Percentiles rank a stretch among this genome's conserved stretches.
Conservation (phyloP, 2,329 filamentous ascomycete species). For the Aspergillus oerlinghausenensis region DNA sequence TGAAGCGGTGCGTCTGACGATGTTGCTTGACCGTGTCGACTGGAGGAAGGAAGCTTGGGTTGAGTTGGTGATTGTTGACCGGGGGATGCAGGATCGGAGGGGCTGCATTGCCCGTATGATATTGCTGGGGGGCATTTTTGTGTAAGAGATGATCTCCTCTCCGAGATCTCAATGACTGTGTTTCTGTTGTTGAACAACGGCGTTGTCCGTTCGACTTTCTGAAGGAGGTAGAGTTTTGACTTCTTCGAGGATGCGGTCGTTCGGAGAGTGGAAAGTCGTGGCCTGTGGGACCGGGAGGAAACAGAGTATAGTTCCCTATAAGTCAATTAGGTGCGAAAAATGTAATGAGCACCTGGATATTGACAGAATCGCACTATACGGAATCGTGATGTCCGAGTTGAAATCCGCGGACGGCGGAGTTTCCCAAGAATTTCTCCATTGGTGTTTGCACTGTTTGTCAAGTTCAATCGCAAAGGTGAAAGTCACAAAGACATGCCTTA, state of each 20-base stretch:
- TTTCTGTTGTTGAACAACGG: background rate
- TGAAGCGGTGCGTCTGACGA: constrained; percentile 6
- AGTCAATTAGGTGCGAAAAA: background rate
- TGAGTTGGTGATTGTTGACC: constrained; percentile 20
- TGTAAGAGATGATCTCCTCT: background rate
- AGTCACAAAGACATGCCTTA: background rate
- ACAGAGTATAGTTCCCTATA: background rate
- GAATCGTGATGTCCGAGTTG: background rate
- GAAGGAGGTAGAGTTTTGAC: background rate
- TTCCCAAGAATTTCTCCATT: constrained; percentile 27
- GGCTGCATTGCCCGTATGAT: constrained; percentile 30
- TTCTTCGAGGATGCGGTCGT: background rate
- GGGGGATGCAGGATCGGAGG: constrained; percentile 24
- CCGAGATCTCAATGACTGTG: background rate
- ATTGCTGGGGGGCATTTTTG: constrained; percentile 26
- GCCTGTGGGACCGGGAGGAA: background rate
- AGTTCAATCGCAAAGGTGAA: background rate
- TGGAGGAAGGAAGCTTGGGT: constrained; percentile 15
- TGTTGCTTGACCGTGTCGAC: constrained; percentile 12
- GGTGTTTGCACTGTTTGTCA: constrained; percentile 31
- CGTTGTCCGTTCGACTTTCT: background rate
- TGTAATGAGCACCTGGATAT: background rate
- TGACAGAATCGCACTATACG: background rate
- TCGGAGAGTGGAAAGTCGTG: constrained; percentile 2
- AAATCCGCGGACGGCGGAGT: constrained; percentile 6